Percentiles rank a stretch among this genome's conserved stretches.
Conservation (phyloP, 75 land plant genomes). For the Cupressus sempervirens region DNA sequence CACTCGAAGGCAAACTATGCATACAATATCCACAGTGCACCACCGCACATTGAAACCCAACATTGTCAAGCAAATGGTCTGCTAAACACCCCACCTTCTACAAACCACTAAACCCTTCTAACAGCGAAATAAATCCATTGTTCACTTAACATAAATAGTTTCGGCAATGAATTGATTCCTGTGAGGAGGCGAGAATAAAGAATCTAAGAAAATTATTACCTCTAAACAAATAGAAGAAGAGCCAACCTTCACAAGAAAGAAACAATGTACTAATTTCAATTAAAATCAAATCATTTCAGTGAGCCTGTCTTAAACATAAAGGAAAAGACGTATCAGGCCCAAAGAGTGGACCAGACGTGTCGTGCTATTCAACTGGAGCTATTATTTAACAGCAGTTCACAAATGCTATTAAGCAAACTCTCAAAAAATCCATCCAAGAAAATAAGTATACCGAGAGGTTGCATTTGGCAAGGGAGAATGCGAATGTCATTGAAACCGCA, state of each 20-base stretch:
- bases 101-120: too few species aligned
- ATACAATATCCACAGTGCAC: too few species aligned
- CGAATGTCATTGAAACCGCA: conserved; percentile 7
- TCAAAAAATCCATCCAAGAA: background rate
- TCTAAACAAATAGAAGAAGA: background rate
- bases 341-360: background rate
- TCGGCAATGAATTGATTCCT: too few species aligned
- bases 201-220: background rate
- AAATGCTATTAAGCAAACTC: background rate
- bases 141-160: too few species aligned
- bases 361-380: background rate
- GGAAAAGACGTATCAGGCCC: background rate
- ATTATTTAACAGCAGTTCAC: background rate
- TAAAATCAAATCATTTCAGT: background rate
- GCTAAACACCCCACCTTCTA: too few species aligned
- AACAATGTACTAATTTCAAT: background rate
- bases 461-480: background rate
- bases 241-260: background rate
- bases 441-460: background rate
- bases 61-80: too few species aligned
- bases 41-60: too few species aligned
- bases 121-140: too few species aligned
- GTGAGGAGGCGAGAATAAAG: background rate
- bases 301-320: background rate
- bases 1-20: too few species aligned